Evolutionary conservation across 1,139 yeast species (phyloP), one percentile per base, ranked within the genome.

Genomic region (Candida dubliniensis): DNA sequence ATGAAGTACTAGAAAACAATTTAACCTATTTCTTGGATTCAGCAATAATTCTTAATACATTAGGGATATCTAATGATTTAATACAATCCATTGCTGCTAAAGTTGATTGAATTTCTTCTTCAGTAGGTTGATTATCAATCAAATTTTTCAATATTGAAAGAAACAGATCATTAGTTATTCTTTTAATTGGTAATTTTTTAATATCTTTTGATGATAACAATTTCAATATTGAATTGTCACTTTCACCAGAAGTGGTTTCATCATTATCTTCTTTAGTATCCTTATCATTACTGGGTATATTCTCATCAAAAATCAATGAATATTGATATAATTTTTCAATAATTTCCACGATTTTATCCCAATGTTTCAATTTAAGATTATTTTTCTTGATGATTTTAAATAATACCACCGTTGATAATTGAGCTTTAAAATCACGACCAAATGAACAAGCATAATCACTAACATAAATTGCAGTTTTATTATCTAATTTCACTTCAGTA

Each of bases 401-500:
- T 42, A 93, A 70, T 0, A 93, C 91, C 41, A 91, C 90, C 1
- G 90, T 77, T 4, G 96, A 87, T 51, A 93, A 70, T 60, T 95
- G 99, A 0, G 96, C 96, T 56, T 91, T 89, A 66, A 88, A 88
- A 58, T 90, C 95, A 40, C 86, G 76, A 7, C 99, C 99, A 62
- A 93, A 83, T 63, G 84, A 78, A 8, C 90, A 89, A 0, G 96
- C 81, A 49, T 82, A 68, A 47, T 88, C 91, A 59, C 95, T 85
- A 2, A 93, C 93, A 8, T 87, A 84, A 32, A 85, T 71, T 3
- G 80, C 76, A 1, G 72, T 68, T 36, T 69, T 76, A 44, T 73
- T 73, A 31, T 77, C 76, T 12, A 75, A 68, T 42, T 77, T 79
- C 34, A 74, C 69, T 49, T 72, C 75, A 11, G 78, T 74, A 34